Base-by-base conservation (phyloP, 2,329 filamentous ascomycete species). In the Penicillium sp. region DNA sequence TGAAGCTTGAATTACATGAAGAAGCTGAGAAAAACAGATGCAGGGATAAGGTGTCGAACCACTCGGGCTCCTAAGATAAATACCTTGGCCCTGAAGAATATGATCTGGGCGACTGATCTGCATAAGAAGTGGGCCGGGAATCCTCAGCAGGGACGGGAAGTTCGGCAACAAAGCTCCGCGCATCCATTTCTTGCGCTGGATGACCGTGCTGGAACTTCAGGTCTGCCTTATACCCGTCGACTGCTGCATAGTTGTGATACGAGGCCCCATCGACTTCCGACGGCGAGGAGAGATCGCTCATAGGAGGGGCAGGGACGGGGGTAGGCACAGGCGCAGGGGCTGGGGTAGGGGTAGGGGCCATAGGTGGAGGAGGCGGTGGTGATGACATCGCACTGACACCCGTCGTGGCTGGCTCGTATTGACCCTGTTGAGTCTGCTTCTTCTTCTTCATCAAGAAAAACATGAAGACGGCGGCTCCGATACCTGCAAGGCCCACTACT, bases 381-480 rank as follows among this genome's bases (percentile, higher is more conserved):
- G 50, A 40, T 31, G 33, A 36, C 5, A 50, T 2, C 14, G 9
- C 22, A 16, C 49, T 39, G 35, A 13, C 49, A n/a, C 22, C 49
- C 16, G 33, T 35, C 7, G 33, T 22, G 6, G 50, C 36, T n/a
- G 50, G 24, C 31, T 53, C 36, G 19, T 53, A 40, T 14, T 22
- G 7, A 1, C n/a, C 18, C 37, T 31, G 27, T 22, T 56, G 40
- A 13, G 14, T 24, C 33, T 58, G 55, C 39, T 44, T 63, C 51
- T 61, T 63, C 36, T 56, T 63, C 27, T 46, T 40, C n/a, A 60
- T 53, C 6, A 61, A 41, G 50, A 46, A 54, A 24, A 55, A 57
- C 61, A 63, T 58, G 16, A 59, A 57, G 13, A 36, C 22, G 2
- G 61, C 59, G 1, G 59, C 61, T 13, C 46, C 59, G 18, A 63